Conservation (phyloP, 495 filamentous ascomycete species). For the Trichoderma virens region DNA sequence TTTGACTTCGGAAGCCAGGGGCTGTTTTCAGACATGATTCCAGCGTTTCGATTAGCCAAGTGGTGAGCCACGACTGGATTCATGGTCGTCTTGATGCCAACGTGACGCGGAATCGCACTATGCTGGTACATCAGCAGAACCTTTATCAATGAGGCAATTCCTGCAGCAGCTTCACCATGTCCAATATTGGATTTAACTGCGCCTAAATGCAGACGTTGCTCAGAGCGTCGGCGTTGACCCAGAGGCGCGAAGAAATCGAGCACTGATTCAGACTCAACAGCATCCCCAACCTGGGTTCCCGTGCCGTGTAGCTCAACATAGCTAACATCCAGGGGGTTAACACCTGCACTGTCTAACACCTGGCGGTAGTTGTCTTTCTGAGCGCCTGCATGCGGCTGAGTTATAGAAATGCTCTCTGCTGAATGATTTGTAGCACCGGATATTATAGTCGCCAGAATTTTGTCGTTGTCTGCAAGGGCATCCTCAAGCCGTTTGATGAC, state of each 20-base stretch:
- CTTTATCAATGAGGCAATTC: conserved; percentile 75
- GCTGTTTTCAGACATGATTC: conserved; percentile 50
- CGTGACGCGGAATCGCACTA: conserved; percentile 73
- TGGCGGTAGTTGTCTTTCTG: conserved; percentile 63
- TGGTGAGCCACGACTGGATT: conserved; percentile 70
- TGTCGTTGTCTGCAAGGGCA: conserved; percentile 64
- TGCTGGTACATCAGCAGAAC: conserved; percentile 82
- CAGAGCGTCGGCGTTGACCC: conserved; percentile 43
- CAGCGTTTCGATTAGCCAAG: conserved; percentile 44
- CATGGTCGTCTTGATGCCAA: conserved; percentile 79
- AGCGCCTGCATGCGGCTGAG: conserved; percentile 65
- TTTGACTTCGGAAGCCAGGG: conserved; percentile 35
- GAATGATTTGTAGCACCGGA: conserved; percentile 68
- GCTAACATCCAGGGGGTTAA: conserved; percentile 65
- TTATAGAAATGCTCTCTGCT: conserved; percentile 72
- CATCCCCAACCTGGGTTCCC: conserved; percentile 76
- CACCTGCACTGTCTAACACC: conserved; percentile 59
- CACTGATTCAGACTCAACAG: conserved; percentile 70
- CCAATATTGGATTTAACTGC: conserved; percentile 85
- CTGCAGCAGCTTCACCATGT: conserved; percentile 84
- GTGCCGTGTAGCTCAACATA: conserved; percentile 92
- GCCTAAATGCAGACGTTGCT: conserved; percentile 73
- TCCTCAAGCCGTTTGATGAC: conserved; percentile 70
- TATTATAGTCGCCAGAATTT: conserved; percentile 59
- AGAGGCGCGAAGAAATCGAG: conserved; percentile 73